A percentile compares a stretch with the other conserved stretches of the same genome.
phyloP scores from a whole-genome alignment of 2,329 filamentous ascomycete species.

The Colletotrichum endophyticum region DNA sequence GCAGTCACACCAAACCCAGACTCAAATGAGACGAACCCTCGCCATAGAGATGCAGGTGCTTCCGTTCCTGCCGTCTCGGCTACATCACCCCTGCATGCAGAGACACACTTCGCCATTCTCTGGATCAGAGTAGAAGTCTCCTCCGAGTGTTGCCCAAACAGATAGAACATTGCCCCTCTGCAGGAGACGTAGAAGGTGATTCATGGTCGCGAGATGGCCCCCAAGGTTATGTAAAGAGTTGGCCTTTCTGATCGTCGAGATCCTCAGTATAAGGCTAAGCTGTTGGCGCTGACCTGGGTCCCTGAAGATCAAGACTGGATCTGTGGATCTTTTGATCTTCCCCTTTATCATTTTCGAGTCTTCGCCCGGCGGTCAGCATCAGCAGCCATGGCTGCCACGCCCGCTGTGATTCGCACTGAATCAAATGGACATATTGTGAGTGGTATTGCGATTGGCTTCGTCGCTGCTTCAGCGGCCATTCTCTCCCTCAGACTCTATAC shows the following conservation, averaged over 20 bases:
- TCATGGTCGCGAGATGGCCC: background rate
- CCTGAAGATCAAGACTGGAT: background rate
- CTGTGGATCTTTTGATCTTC: background rate
- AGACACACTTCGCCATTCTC: background rate
- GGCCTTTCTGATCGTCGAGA: background rate
- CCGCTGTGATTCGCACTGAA: slow-evolving; percentile 19
- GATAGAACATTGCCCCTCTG: background rate
- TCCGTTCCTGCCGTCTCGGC: background rate
- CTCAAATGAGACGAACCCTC: background rate
- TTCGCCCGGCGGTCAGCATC: background rate
- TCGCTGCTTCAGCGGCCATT: slow-evolving; percentile 11
- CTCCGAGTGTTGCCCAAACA: background rate
- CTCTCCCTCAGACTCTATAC: slow-evolving; percentile 27
- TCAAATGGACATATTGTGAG: slow-evolving; percentile 24
- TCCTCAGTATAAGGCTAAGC: background rate
- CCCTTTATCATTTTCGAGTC: background rate
- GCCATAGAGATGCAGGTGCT: background rate
- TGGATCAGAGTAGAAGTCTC: background rate
- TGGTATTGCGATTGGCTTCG: slow-evolving; percentile 25
- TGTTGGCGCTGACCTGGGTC: background rate
- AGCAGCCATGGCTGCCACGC: background rate
- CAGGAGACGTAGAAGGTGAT: background rate
- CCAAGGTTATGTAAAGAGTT: background rate
- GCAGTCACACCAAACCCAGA: background rate
- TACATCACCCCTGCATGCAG: background rate